Evolutionary conservation across 768 basidiomycete species (phyloP).

Genomic region (Dictyophora rubrovolvata): DNA sequence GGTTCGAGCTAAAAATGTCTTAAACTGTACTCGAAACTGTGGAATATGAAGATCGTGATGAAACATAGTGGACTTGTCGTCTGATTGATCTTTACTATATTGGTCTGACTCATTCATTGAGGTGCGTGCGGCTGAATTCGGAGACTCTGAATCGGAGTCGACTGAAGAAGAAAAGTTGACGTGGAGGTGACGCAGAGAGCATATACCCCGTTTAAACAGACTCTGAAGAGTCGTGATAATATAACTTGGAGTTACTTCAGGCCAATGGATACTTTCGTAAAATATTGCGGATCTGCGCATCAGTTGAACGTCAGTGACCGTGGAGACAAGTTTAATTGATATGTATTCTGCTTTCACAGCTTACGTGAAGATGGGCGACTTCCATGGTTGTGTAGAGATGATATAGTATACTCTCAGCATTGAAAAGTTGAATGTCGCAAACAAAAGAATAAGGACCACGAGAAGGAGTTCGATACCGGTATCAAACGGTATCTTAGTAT

Average conservation of each 20-base stretch:
- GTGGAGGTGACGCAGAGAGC: not conserved
- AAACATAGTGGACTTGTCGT: no score
- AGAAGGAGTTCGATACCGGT: not conserved
- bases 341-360: not conserved
- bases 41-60: no score
- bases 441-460: not conserved
- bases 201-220: not conserved
- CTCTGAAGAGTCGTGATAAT: not conserved
- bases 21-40: no score
- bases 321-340: not conserved
- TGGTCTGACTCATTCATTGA: no score
- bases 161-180: no score
- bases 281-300: not conserved
- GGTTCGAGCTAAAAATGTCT: not conserved
- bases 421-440: not conserved
- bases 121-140: no score
- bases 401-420: not conserved
- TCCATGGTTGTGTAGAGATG: not conserved
- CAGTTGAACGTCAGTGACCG: not conserved
- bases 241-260: not conserved
- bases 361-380: not conserved
- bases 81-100: no score
- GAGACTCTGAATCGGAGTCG: no score
- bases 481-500: not conserved
- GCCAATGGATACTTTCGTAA: not conserved